Evolutionary conservation across 495 filamentous ascomycete genomes (phyloP).

Genomic region (Glarea lozoyensis): DNA sequence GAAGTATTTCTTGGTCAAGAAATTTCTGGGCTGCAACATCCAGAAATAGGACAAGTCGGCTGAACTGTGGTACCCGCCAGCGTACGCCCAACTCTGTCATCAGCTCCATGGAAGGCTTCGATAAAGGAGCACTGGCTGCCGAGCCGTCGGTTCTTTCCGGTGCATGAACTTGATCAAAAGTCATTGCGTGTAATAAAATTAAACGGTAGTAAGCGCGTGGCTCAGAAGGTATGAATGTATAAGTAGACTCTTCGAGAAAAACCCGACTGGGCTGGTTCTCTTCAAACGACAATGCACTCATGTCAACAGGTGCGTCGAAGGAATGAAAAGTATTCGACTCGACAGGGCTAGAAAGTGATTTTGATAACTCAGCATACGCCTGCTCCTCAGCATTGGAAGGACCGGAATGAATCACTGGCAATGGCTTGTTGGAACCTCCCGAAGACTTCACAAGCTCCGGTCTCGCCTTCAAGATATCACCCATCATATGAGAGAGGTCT

Average conservation of each 20-base stretch:
- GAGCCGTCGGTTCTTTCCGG: conserved; percentile 25
- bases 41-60: conserved; percentile 69
- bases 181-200: conserved; percentile 66
- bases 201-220: conserved; percentile 71
- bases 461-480: conserved; percentile 76
- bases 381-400: conserved; percentile 36
- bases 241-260: conserved; percentile 44
- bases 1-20: conserved; percentile 71
- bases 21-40: conserved; percentile 83
- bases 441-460: conserved; percentile 69
- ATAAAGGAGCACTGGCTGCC: conserved; percentile 54
- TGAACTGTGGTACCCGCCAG: conserved; percentile 85
- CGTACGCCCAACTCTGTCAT: conserved; percentile 76
- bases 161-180: conserved; percentile 44
- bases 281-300: conserved; percentile 59
- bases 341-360: conserved; percentile 29
- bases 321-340: conserved; percentile 41
- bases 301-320: conserved; percentile 70
- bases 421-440: conserved; percentile 27
- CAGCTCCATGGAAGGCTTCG: conserved; percentile 73
- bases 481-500: conserved; percentile 85
- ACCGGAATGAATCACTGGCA: conserved; percentile 29
- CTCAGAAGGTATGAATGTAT: conserved; percentile 84
- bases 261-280: conserved; percentile 31
- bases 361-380: conserved; percentile 50